Percentiles rank a stretch among this genome's conserved stretches.
Evolutionary conservation across 352 stramenopile genomes (phyloP).

Genomic region (Globisporangium rhizosaccharum): DNA sequence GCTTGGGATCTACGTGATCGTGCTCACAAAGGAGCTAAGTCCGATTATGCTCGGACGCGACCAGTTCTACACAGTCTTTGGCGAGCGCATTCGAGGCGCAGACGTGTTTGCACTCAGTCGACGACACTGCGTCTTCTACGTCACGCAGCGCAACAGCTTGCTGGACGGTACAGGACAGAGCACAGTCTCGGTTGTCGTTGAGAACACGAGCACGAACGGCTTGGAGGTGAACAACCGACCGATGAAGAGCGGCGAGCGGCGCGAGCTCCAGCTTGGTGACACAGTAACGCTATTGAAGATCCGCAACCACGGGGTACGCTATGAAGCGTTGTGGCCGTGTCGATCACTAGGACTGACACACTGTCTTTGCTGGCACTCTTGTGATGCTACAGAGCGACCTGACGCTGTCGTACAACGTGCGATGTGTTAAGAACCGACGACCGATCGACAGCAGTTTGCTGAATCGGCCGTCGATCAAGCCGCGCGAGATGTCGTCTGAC

Average conservation of each 20-base stretch:
- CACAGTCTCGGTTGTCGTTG: conserved; percentile 39
- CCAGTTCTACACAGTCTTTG: conserved; percentile 63
- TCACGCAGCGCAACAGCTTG: conserved; percentile 23
- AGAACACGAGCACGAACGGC: conserved; percentile 74
- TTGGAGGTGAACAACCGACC: conserved; percentile 47
- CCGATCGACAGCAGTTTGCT: conserved; percentile 3
- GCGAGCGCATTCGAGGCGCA: conserved; percentile 48
- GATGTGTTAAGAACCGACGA: conserved; percentile 11
- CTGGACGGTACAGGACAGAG: conserved; percentile 19
- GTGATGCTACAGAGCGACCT: conserved; percentile 29
- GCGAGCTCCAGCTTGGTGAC: conserved; percentile 49
- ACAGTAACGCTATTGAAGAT: conserved; percentile 54
- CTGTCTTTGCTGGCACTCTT: not conserved
- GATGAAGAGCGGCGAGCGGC: conserved; percentile 39
- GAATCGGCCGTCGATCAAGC: conserved; percentile 14
- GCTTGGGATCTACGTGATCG: conserved; percentile 41
- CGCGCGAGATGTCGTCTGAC: not conserved
- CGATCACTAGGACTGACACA: no score
- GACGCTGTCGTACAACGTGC: conserved; percentile 35
- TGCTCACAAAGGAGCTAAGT: conserved; percentile 18
- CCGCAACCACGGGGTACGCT: conserved; percentile 33
- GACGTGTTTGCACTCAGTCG: conserved; percentile 56
- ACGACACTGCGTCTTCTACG: conserved; percentile 58
- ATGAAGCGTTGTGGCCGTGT: not conserved
- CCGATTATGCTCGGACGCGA: conserved; percentile 40